Conservation (phyloP, 306 rosid species). For the Begonia peltatifolia region DNA sequence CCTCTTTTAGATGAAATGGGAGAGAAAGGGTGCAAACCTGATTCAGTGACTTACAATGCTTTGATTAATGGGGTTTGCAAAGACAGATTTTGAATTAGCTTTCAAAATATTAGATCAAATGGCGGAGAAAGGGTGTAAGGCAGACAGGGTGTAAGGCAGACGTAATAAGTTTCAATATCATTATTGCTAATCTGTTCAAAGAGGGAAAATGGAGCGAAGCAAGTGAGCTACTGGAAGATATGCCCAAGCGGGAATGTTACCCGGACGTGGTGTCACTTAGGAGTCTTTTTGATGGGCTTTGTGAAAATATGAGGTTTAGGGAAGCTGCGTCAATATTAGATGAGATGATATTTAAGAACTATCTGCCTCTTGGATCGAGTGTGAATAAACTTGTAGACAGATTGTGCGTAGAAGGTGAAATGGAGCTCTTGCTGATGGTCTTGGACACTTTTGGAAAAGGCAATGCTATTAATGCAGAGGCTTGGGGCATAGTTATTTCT, state of each 20-base stretch:
- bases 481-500: slow-evolving; percentile 32
- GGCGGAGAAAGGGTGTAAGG: slow-evolving; percentile 30
- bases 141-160: slow-evolving; percentile 47
- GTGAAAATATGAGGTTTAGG: slow-evolving; percentile 24
- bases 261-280: slow-evolving; percentile 51
- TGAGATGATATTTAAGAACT: slow-evolving; percentile 67
- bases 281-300: slow-evolving; percentile 45
- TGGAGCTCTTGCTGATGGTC: slow-evolving; percentile 29
- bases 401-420: slow-evolving; percentile 29
- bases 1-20: slow-evolving; percentile 47
- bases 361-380: slow-evolving; percentile 20
- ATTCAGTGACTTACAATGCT: slow-evolving; percentile 55
- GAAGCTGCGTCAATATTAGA: slow-evolving; percentile 52
- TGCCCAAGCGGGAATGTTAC: slow-evolving; percentile 38
- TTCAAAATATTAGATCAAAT: slow-evolving; percentile 44
- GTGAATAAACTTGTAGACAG: slow-evolving; percentile 20
- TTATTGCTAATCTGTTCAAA: slow-evolving; percentile 38
- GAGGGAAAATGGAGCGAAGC: slow-evolving; percentile 61
- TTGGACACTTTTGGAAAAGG: slow-evolving; percentile 27
- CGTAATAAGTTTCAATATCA: slow-evolving; percentile 46
- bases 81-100: slow-evolving; percentile 38
- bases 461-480: slow-evolving; percentile 14
- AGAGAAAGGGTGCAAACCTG: slow-evolving; percentile 27
- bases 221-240: slow-evolving; percentile 49
- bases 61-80: slow-evolving; percentile 54